A percentile compares a stretch with the other conserved stretches of the same genome.
phyloP scores from a whole-genome alignment of 139 green algal species.

The Chlorella ohadii region DNA sequence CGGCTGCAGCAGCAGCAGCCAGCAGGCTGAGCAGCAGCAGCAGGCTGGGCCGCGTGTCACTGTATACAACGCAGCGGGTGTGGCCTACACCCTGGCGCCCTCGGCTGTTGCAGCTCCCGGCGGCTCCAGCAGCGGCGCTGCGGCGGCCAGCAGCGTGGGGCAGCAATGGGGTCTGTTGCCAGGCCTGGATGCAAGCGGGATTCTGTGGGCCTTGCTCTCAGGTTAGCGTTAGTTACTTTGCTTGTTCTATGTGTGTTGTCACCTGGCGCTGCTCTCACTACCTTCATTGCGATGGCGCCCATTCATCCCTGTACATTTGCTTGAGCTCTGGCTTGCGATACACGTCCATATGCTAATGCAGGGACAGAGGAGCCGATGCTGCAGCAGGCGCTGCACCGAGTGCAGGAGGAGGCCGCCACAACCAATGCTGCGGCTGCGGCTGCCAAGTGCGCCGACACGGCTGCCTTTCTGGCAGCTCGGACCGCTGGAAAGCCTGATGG shows the following conservation, averaged over 20 bases:
- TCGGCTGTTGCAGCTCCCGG: not conserved
- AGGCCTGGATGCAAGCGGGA: not conserved
- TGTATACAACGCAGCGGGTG: constrained; percentile 43
- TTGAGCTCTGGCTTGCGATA: too few relatives aligned
- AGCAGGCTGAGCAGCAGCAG: not conserved
- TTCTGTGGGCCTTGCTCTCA: constrained; percentile 43
- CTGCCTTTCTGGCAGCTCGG: constrained; percentile 12
- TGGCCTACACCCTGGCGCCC: constrained; percentile 35
- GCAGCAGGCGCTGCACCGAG: constrained; percentile 41
- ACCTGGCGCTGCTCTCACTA: too few relatives aligned
- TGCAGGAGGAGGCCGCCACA: constrained; percentile 35
- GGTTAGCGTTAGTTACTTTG: not conserved
- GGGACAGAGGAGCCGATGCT: constrained; percentile 24
- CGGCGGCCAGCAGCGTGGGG: not conserved
- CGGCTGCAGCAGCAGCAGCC: not conserved
- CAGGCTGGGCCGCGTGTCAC: not conserved
- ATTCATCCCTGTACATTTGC: too few relatives aligned
- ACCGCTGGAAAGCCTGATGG: not conserved
- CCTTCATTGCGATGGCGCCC: too few relatives aligned
- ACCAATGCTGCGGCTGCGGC: constrained; percentile 25
- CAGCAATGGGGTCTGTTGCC: constrained; percentile 32
- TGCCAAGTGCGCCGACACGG: not conserved
- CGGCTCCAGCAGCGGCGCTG: too few relatives aligned
- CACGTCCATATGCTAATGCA: too few relatives aligned
- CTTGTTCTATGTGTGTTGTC: too few relatives aligned